Evolutionary conservation across 2,329 filamentous ascomycete species (phyloP), one percentile per base, ranked within the genome.

Genomic region (Scedosporium minutisporum): DNA sequence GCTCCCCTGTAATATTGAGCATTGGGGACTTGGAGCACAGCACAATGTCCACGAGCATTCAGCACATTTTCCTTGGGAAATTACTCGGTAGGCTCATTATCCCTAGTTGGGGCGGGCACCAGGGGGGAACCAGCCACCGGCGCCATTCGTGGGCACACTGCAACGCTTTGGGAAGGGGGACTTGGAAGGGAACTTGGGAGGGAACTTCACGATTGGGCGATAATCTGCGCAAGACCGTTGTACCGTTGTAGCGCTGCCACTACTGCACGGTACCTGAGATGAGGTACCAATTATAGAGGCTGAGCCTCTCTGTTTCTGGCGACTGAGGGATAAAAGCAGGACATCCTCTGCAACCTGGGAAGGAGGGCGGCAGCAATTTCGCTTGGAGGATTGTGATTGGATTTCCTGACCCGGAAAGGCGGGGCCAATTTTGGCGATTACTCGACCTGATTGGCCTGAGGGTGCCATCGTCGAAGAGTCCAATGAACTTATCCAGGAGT

Each of bases 391-490:
- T 27, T 58, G n/a, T 58, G 57, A 58, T 58, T 58, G 57, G 57
- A 41, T 10, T 14, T 10, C 12, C 14, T 3, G 12, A 25, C 25
- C 33, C 57, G 16, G 27, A 23, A 33, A 18, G 27, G n/a, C n/a
- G n/a, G 51, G n/a, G 21, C 58, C 58, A 60, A 46, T 60, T 60
- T 61, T 10, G n/a, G 44, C 25, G 14, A 33, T 51, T 29, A 51
- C 6, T 4, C 23, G 16, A 7, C 12, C 2, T 51, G 7, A 61
- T 61, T 61, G 59, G 59, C 44, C 23, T 5, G 16, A 51, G 25
- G 14, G 29, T 61, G 27, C 23, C 44, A 41, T 53, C 55, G 23
- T 23, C 25, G 29, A 53, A 38, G 59, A 33, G 25, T 16, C 44
- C 23, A 14, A 51, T 9, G 41, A 10, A 38, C 33, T 18, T 33